phyloP scores from a whole-genome alignment of 164 flowering plant species.

The Euptelea pleiosperma region DNA sequence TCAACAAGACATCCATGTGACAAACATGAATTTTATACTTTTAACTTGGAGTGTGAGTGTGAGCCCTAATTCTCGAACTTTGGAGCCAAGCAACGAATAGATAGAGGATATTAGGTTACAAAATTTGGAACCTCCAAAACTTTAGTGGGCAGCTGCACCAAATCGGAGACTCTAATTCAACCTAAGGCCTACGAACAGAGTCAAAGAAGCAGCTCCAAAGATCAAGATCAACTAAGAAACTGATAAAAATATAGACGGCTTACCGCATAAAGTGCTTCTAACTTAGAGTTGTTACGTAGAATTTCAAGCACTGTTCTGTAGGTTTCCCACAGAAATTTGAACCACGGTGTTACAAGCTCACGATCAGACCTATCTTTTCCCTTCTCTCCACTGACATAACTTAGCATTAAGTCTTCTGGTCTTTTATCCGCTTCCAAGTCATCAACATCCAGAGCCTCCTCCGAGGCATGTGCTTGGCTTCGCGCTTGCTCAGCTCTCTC shows the following conservation, averaged over 20 bases:
- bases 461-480: constrained; percentile 81
- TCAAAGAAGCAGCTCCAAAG: too few relatives aligned
- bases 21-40: too few relatives aligned
- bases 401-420: constrained; percentile 96
- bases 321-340: constrained; percentile 97
- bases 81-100: too few relatives aligned
- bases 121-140: too few relatives aligned
- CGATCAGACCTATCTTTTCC: constrained; percentile 96
- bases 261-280: constrained; percentile 93
- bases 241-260: not conserved
- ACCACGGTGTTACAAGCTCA: constrained; percentile 97
- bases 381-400: constrained; percentile 97
- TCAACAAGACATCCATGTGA: too few relatives aligned
- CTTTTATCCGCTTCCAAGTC: constrained; percentile 93
- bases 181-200: too few relatives aligned
- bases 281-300: constrained; percentile 82
- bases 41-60: too few relatives aligned
- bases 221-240: not conserved
- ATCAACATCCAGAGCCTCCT: constrained; percentile 94
- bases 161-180: too few relatives aligned
- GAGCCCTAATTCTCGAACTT: too few relatives aligned
- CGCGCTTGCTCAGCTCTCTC: constrained; percentile 92
- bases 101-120: too few relatives aligned
- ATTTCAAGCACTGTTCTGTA: constrained; percentile 93
- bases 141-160: too few relatives aligned